Base-by-base conservation (phyloP, 2,329 filamentous ascomycete species). In the Botrytis hyacinthi region DNA sequence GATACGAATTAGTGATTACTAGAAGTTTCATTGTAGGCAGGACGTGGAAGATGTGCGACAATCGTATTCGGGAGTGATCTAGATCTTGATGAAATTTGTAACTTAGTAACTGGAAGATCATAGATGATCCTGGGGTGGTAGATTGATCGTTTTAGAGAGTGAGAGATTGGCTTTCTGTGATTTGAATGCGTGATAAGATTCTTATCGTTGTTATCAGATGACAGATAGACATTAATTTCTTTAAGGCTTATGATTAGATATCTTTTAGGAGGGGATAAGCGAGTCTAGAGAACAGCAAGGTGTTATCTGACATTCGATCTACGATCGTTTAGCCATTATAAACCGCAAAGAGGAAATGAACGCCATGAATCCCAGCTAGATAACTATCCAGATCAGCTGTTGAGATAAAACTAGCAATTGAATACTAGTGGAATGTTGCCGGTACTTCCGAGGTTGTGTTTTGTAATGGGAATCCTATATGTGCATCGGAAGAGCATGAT, bases 331-430 rank as follows among this genome's bases (percentile, higher is more conserved):
- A 3, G 14, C 51, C 8, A 57, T 18, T 29, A 9, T 18, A 29
- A 29, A 1, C 2, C 7, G n/a, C 29, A 9, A 18, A n/a, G 14
- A 29, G 14, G 3, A 9, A 2, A 0, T 8, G 4, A 57, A 2
- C 0, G 0, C 14, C 7, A 9, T 18, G 1, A 18, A 29, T 3
- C 1, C n/a, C 3, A 57, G n/a, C 14, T 57, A 57, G n/a, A 18
- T 57, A 57, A 29, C 1, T 18, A 29, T 57, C 14, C 10, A 14
- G n/a, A 29, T 18, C 16, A 29, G 51, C 7, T 18, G 18, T 3
- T 3, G n/a, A 57, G 51, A 29, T 14, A 8, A 57, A 8, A 57
- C 8, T 7, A 29, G 51, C 1, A 18, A 57, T 1, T 18, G 14
- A 29, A 57, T 57, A n/a, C 14, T 18, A 18, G n/a, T 18, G 26